A percentile compares a stretch with the other conserved stretches of the same genome.
phyloP scores from a whole-genome alignment of 768 basidiomycete genomes.

The Collybia mongolica region DNA sequence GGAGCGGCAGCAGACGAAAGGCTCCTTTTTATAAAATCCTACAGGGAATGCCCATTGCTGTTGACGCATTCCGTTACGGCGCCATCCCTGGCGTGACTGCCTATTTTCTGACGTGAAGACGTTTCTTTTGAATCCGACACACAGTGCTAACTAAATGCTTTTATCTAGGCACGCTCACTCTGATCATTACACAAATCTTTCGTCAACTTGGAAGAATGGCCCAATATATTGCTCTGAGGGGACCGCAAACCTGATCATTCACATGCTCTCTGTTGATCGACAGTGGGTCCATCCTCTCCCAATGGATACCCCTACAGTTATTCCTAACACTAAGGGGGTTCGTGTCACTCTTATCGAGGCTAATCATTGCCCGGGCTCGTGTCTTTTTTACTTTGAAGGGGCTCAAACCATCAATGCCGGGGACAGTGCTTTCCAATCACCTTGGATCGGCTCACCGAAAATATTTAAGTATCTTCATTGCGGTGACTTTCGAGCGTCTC shows the following conservation, averaged over 20 bases:
- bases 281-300: conserved; percentile 90
- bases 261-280: conserved; percentile 86
- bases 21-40: conserved; percentile 97
- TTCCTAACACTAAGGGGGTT: conserved; percentile 85
- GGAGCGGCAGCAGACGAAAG: conserved; percentile 55
- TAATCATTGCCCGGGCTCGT: conserved; percentile 97
- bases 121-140: background rate
- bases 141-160: conserved; percentile 11
- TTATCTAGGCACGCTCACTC: conserved; percentile 88
- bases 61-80: conserved; percentile 96
- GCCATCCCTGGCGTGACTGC: conserved; percentile 85
- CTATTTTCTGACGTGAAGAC: conserved; percentile 82
- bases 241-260: conserved; percentile 88
- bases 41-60: conserved; percentile 97
- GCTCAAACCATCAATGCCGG: conserved; percentile 87
- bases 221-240: conserved; percentile 96
- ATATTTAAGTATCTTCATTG: conserved; percentile 92
- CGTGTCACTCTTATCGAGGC: conserved; percentile 94
- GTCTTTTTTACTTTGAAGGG: conserved; percentile 92
- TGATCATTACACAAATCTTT: conserved; percentile 93
- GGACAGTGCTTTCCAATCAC: conserved; percentile 73
- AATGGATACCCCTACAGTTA: conserved; percentile 67
- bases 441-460: conserved; percentile 64
- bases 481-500: conserved; percentile 91
- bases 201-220: conserved; percentile 84